These are phyloP conservation scores for Fusarium sp. DNA, from an alignment of 2,329 filamentous ascomycete genomes.

Conservation along the genomic window DNA sequence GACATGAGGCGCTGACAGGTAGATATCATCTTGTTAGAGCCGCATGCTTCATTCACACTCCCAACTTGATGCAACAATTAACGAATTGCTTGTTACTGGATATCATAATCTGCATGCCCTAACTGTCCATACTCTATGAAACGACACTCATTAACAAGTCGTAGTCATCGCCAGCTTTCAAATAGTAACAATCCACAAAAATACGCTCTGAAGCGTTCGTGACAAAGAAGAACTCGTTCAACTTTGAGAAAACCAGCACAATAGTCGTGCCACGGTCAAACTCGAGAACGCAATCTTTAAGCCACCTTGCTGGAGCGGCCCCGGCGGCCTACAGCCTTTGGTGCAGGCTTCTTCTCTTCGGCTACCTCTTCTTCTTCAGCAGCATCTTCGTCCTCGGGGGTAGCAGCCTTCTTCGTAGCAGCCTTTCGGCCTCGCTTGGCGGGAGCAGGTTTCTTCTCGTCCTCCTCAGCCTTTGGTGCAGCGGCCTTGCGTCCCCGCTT, in stretches of 20 bases:
- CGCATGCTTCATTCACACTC: conserved; percentile 8
- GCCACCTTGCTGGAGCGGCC: conserved; percentile 48
- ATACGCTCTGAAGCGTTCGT: conserved; percentile 2
- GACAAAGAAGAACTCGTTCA: conserved; percentile 8
- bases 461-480: conserved; percentile 30
- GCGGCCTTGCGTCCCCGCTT: conserved; percentile 49
- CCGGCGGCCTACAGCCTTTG: conserved; percentile 50
- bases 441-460: conserved; percentile 27
- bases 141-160: not conserved
- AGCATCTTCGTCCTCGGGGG: conserved; percentile 32
- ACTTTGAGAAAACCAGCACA: not conserved
- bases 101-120: conserved; percentile 4
- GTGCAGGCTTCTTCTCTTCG: conserved; percentile 52
- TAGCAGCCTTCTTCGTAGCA: conserved; percentile 32
- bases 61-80: not conserved
- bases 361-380: conserved; percentile 27
- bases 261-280: not conserved
- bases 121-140: conserved; percentile 3
- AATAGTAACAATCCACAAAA: conserved; percentile 16
- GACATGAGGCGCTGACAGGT: not conserved
- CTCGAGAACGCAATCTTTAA: not conserved
- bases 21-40: not conserved
- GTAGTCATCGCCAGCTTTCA: conserved; percentile 18
- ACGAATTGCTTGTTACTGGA: conserved; percentile 1
- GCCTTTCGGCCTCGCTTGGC: conserved; percentile 39